Evolutionary conservation across 768 basidiomycete species (phyloP), one percentile per base, ranked within the genome.

Genomic region (Tylopilus rubrobrunneus): DNA sequence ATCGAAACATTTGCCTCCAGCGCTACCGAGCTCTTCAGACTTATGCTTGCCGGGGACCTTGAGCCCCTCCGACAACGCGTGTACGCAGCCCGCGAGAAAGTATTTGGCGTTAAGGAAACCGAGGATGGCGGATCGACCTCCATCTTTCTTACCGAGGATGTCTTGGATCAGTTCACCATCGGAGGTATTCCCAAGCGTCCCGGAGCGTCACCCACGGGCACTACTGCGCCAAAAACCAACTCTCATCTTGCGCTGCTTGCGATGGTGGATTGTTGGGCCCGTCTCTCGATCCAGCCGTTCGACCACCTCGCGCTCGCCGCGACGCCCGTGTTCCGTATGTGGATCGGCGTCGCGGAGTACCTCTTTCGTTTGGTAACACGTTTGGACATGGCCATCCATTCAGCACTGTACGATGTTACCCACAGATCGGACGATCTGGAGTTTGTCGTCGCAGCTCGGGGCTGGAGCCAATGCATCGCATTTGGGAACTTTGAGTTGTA

Each of bases 241-340:
- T 95, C 92, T 1, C 96, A 99, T 68, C 83, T 98, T 51, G 86
- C 92, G 9, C 78, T 99, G 8, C 82, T 98, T 45, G 94, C 95
- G 15, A 98, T 99, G 94, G 97, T 98, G 19, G 97, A 99, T 71
- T 95, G 91, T 63, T 99, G 97, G 97, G 87, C 91, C 8, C 80
- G 82, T 48, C 82, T 98, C 48, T 74, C 77, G 0, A 94, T 97
- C 65, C 82, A 89, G 50, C 97, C 97, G 0, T 96, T 90, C 67
- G 84, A 82, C 33, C 95, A 98, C 73, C 84, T 98, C 57, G 81
- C 87, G 8, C 83, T 98, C 43, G 96, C 96, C 0, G 96, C 94
- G 8, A 99, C 95, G 2, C 97, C 97, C 0, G 81, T 98, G 34
- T 99, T 99, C 74, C 83, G 94, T 49, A 79, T 99, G 57, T 98